These are phyloP conservation scores for Cryptosporidium baileyi DNA, from an alignment of 169 alveolate genomes.

Conservation along the genomic window DNA sequence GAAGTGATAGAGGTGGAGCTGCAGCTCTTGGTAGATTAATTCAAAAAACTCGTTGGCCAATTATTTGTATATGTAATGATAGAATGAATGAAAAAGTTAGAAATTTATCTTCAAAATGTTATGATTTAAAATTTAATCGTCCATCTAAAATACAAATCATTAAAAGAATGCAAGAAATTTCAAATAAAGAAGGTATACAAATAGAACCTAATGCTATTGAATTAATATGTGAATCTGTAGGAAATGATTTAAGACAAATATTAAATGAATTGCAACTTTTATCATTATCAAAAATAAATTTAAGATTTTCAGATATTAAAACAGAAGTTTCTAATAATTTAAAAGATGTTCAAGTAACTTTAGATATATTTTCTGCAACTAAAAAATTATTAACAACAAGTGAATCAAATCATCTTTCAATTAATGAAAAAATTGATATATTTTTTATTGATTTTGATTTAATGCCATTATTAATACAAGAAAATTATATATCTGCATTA, in stretches of 20 bases:
- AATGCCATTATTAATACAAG: slow-evolving; percentile 91
- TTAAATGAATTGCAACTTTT: slow-evolving; percentile 89
- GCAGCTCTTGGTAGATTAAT: slow-evolving; percentile 92
- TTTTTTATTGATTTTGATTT: slow-evolving; percentile 93
- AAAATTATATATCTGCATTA: slow-evolving; percentile 86
- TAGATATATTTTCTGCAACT: slow-evolving; percentile 87
- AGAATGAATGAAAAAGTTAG: slow-evolving; percentile 86
- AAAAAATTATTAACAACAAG: slow-evolving; percentile 79
- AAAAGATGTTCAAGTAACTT: slow-evolving; percentile 85
- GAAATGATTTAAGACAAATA: slow-evolving; percentile 91
- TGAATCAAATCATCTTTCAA: slow-evolving; percentile 74
- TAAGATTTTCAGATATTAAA: slow-evolving; percentile 76
- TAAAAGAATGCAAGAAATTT: slow-evolving; percentile 83
- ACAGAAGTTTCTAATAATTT: slow-evolving; percentile 75
- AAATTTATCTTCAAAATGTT: slow-evolving; percentile 90
- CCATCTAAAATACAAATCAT: slow-evolving; percentile 86
- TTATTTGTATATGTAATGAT: slow-evolving; percentile 96
- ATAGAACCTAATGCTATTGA: slow-evolving; percentile 86
- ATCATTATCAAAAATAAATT: slow-evolving; percentile 73
- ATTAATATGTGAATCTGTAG: slow-evolving; percentile 86
- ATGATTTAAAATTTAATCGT: slow-evolving; percentile 89
- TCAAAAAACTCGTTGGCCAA: slow-evolving; percentile 92
- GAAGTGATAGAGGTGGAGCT: slow-evolving; percentile 97
- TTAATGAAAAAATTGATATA: slow-evolving; percentile 82
- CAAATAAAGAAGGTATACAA: slow-evolving; percentile 87